Percentiles rank a stretch among this genome's conserved stretches.
Conservation (phyloP, 441 rosid species). For the Macaranga tanarius region DNA sequence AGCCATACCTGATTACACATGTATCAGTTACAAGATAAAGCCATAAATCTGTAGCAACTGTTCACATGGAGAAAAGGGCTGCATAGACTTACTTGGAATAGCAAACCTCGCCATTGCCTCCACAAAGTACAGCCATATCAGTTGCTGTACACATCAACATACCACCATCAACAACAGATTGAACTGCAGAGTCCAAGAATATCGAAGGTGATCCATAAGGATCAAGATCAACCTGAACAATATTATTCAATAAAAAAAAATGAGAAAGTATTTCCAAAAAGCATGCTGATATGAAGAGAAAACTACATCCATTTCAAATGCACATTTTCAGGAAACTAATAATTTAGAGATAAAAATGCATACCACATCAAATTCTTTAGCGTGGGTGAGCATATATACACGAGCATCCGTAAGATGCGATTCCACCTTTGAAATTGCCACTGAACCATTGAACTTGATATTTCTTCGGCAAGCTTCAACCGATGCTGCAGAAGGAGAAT, state of each 20-base stretch:
- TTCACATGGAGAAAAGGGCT: constrained; percentile 19
- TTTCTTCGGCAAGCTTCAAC: constrained; percentile 93
- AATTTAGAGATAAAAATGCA: constrained; percentile 7
- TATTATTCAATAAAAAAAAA: constrained; percentile 15
- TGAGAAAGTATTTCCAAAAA: not conserved
- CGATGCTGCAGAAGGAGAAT: constrained; percentile 45
- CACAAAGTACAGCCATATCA: constrained; percentile 99
- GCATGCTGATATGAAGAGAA: not conserved
- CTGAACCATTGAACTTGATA: constrained; percentile 85
- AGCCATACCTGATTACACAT: constrained; percentile 66
- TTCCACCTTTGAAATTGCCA: constrained; percentile 84
- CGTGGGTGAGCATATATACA: constrained; percentile 87
- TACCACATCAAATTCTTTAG: constrained; percentile 97
- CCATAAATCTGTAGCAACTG: constrained; percentile 18
- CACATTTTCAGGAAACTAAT: not conserved
- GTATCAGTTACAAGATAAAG: constrained; percentile 21
- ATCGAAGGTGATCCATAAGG: constrained; percentile 97
- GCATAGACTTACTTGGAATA: constrained; percentile 86
- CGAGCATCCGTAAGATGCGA: constrained; percentile 94
- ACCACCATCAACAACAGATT: constrained; percentile 95
- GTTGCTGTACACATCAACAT: constrained; percentile 98
- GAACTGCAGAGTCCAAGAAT: constrained; percentile 96
- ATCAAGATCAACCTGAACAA: constrained; percentile 93
- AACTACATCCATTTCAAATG: not conserved
- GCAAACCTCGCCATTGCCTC: constrained; percentile 98